phyloP scores from a whole-genome alignment of 1,139 yeast species.

The Arxiozyma bovina region DNA sequence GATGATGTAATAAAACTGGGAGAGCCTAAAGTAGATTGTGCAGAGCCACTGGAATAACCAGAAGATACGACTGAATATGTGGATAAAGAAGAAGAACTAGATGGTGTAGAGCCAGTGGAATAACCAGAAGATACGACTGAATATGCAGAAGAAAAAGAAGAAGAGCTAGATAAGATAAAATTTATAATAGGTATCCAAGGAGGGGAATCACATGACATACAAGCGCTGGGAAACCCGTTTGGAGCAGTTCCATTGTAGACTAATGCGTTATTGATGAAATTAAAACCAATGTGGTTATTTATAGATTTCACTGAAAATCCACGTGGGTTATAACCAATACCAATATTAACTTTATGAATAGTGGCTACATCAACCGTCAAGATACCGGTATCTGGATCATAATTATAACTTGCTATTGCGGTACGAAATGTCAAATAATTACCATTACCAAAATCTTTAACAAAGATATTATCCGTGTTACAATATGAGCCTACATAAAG shows the following conservation, averaged over 20 bases:
- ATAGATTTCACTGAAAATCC: constrained; percentile 7
- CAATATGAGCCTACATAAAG: constrained; percentile 12
- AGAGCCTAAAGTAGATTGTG: background rate
- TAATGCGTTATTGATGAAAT: constrained; percentile 10
- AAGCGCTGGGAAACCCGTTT: constrained; percentile 5
- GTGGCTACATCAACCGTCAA: constrained; percentile 8
- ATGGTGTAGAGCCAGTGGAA: background rate
- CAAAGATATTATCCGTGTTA: constrained; percentile 9
- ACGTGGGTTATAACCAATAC: constrained; percentile 11
- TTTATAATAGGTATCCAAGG: constrained; percentile 12
- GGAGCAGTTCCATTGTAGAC: constrained; percentile 10
- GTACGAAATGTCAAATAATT: constrained; percentile 10
- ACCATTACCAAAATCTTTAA: constrained; percentile 12
- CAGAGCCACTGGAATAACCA: too few relatives aligned
- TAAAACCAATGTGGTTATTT: constrained; percentile 6
- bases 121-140: background rate
- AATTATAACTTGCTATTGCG: constrained; percentile 6
- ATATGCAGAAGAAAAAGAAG: background rate
- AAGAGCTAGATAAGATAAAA: background rate
- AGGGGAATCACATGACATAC: constrained; percentile 9
- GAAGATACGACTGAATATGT: background rate
- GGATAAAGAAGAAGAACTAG: background rate
- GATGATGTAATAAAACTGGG: background rate
- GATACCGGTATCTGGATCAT: constrained; percentile 11
- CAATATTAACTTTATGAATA: constrained; percentile 10